Evolutionary conservation across 176 grass and related monocot genomes (phyloP).

Genomic region (Miscanthus lutarioriparius): DNA sequence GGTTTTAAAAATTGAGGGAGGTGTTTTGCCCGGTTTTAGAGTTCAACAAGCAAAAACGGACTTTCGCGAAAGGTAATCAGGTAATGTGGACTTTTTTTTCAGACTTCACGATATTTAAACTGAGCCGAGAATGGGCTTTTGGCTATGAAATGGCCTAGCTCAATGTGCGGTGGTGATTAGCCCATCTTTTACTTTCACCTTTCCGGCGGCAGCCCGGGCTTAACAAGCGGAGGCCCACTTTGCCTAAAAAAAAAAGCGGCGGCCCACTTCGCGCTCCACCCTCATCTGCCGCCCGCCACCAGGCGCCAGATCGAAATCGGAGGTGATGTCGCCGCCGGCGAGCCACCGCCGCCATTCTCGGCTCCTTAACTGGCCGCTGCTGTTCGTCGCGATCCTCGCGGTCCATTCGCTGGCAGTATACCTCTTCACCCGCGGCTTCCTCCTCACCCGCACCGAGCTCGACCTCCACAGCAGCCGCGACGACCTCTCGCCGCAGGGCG

Average conservation of each 20-base stretch:
- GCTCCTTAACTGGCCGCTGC: constrained; percentile 15
- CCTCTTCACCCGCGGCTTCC: constrained; percentile 97
- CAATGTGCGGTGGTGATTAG: too few species aligned
- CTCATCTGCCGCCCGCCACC: background rate
- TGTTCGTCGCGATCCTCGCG: constrained; percentile 57
- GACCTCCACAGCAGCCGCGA: constrained; percentile 62
- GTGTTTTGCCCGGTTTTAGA: too few species aligned
- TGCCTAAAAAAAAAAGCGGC: background rate
- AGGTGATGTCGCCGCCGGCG: constrained; percentile 33
- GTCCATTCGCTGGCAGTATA: constrained; percentile 61
- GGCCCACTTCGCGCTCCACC: background rate
- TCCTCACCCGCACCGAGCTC: constrained; percentile 92
- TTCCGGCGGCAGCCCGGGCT: background rate
- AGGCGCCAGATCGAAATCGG: constrained; percentile 27
- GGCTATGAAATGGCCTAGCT: background rate
- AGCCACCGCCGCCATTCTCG: constrained; percentile 10
- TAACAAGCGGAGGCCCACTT: constrained; percentile 19
- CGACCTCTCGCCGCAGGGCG: constrained; percentile 38
- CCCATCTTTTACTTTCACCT: background rate
- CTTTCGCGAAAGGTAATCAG: too few species aligned
- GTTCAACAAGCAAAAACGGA: too few species aligned
- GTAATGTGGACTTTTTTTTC: too few species aligned
- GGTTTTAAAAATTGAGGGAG: too few species aligned
- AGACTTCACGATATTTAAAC: too few species aligned
- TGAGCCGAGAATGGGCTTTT: background rate